Evolutionary conservation across 192 early-diverging fungal species (phyloP), one percentile per base, ranked within the genome.

Genomic region (Allomyces arbusculus): DNA sequence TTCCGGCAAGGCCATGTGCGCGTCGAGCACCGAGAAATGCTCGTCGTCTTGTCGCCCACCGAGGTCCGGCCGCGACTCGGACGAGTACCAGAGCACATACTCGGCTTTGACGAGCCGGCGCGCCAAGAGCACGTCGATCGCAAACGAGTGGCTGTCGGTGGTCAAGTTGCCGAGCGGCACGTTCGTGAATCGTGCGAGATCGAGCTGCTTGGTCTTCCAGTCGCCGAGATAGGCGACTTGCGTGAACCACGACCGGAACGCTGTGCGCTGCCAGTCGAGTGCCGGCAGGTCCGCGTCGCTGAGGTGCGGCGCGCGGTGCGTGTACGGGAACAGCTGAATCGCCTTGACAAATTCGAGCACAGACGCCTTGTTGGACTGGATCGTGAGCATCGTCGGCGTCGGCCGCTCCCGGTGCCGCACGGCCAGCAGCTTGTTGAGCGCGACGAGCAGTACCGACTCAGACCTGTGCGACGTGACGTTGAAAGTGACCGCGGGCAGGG

Each of bases 21-120:
- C 84, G 14, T 77, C 74, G 22, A 63, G 65, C 19, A 77, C 77
- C 44, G 72, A 79, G 10, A 75, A 69, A 66, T 87, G 81, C 64
- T 92, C 88, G 61, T 93, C 91, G 64, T 86, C 76, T 66, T 91
- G 87, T 7, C 85, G 77, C 5, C 92, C 92, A 45, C 95, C 93
- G 20, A 96, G 71, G 72, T 95, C 92, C 0, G 93, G 92, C 62
- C 80, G 82, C 43, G 75, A 78, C 4, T 82, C 82, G 1, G 83
- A 72, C 55, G 92, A 95, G 79, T 85, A 94, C 96, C 96, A 99
- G 28, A 95, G 69, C 1, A 99, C 69, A 74, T 89, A 86, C 63
- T 91, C 89, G 24, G 82, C 77, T n/a, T 81, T 74, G 19, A 77
- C 73, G 66, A 99, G 74, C n/a, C 80, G 77, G 61, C 92, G 78